Conservation (phyloP, 148 eudicot species). For the Silene uniflora region DNA sequence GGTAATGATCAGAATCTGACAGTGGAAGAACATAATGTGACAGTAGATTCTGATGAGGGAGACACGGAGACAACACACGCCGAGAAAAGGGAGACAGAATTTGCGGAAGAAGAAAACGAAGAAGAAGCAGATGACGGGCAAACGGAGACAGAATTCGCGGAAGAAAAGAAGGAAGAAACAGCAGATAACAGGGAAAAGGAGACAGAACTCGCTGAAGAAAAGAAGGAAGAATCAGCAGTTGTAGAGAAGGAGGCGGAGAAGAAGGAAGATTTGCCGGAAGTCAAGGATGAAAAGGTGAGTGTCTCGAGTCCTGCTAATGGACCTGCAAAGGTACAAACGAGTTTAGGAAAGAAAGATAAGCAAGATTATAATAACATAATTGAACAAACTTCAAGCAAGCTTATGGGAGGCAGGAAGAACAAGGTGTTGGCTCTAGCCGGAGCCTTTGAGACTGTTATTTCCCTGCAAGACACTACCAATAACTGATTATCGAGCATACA, state of each 20-base stretch:
- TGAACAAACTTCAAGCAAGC: constrained; percentile 57
- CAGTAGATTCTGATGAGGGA: constrained; percentile 20
- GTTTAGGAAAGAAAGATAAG: constrained; percentile 35
- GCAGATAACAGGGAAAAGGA: not conserved
- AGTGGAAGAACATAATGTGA: constrained; percentile 10
- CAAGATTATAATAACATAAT: constrained; percentile 56
- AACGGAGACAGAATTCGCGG: not conserved
- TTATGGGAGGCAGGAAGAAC: constrained; percentile 52
- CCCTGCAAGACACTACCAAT: constrained; percentile 43
- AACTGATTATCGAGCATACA: constrained; percentile 13
- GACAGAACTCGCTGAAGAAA: not conserved
- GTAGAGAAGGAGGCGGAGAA: constrained; percentile 20
- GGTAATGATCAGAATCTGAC: constrained; percentile 10
- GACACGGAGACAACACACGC: constrained; percentile 9
- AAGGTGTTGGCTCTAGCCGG: constrained; percentile 73
- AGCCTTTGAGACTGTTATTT: constrained; percentile 70
- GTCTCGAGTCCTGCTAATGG: not conserved
- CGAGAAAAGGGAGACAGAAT: not conserved
- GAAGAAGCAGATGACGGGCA: constrained; percentile 1
- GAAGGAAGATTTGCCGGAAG: constrained; percentile 19
- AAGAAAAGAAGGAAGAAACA: constrained; percentile 13
- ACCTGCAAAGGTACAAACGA: constrained; percentile 9
- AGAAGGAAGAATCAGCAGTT: constrained; percentile 8
- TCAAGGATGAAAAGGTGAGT: constrained; percentile 10
- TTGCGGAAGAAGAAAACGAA: constrained; percentile 5